Evolutionary conservation across 2,329 filamentous ascomycete genomes (phyloP), one percentile per base, ranked within the genome.

Genomic region (Colletotrichum lini): DNA sequence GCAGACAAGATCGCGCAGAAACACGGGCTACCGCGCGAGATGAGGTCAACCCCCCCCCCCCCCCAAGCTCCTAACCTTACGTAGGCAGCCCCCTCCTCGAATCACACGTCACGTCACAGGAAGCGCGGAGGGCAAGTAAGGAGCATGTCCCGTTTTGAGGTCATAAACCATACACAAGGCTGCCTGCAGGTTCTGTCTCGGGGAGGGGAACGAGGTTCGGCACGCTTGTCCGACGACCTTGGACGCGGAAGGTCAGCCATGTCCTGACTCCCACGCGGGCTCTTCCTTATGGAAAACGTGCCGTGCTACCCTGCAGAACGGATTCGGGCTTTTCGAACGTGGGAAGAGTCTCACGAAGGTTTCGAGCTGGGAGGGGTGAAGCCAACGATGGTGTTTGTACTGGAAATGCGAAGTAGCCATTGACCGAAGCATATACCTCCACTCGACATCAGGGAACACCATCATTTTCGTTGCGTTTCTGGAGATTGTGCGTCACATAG

Each of bases 11-110:
- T 52, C n/a, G 23, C 45, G 30, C 50, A 23, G 59, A 50, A 8
- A 38, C 40, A 23, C 52, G 23, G 15, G 21, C 16, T 23, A 21
- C 63, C 50, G 63, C 44, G 35, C 42, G 56, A 60, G 50, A 67
- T 67, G 38, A 70, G 67, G 63, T 38, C 23, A 57, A 35, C 56
- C 42, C 62, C n/a, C n/a, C n/a, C n/a, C n/a, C n/a, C n/a, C n/a
- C n/a, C 42, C 23, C 4, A 26, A 15, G 49, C 3, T 42, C 23
- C 38, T 44, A 5, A 12, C 4, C 21, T 10, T 16, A 38, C 38
- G 21, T 26, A 8, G 16, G 12, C 12, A 12, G 8, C 30, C 10
- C 5, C 12, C 18, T 21, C 16, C 21, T 18, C 52, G 52, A 38
- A 38, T 3, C 30, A 56, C 18, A 38, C 12, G 52, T 38, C 23